Percentiles rank a stretch among this genome's conserved stretches.
Evolutionary conservation across 352 stramenopile genomes (phyloP).

Genomic region (Salisapilia sapeloensis): DNA sequence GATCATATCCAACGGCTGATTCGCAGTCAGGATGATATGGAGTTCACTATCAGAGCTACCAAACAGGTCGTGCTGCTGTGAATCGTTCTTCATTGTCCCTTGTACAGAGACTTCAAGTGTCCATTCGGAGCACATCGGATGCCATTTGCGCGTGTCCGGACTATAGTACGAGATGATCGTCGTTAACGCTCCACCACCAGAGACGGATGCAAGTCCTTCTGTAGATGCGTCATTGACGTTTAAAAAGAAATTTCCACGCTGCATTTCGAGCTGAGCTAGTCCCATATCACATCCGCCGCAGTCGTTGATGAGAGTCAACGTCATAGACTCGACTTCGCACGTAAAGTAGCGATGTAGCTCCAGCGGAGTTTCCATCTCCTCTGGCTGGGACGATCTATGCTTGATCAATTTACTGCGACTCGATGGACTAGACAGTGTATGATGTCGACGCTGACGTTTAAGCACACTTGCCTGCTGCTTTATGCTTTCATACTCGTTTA

Average conservation of each 20-base stretch:
- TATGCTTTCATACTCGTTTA: constrained; percentile 5
- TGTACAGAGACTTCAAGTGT: constrained; percentile 47
- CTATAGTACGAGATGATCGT: constrained; percentile 69
- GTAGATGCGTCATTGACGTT: constrained; percentile 38
- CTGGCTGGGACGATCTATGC: not conserved
- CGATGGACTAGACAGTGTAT: not conserved
- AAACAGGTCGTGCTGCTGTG: not conserved
- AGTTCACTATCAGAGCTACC: constrained; percentile 24
- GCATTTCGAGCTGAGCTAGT: constrained; percentile 51
- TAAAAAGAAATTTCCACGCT: constrained; percentile 52
- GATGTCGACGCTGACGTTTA: not conserved
- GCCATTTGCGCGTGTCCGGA: constrained; percentile 62
- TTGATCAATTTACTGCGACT: not conserved
- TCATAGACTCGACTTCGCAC: constrained; percentile 42
- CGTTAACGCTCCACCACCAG: constrained; percentile 40
- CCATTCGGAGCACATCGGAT: constrained; percentile 70
- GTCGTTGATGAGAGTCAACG: constrained; percentile 70
- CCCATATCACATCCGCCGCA: constrained; percentile 78
- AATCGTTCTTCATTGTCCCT: constrained; percentile 12
- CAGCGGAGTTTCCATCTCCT: constrained; percentile 2
- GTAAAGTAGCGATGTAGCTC: constrained; percentile 70
- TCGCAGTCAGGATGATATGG: constrained; percentile 54
- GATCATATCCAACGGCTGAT: constrained; percentile 50
- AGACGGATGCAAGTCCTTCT: constrained; percentile 10
- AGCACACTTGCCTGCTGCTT: constrained; percentile 4